Base-by-base conservation (phyloP, 306 rosid genomes). In the Echinosophora koreensis region DNA sequence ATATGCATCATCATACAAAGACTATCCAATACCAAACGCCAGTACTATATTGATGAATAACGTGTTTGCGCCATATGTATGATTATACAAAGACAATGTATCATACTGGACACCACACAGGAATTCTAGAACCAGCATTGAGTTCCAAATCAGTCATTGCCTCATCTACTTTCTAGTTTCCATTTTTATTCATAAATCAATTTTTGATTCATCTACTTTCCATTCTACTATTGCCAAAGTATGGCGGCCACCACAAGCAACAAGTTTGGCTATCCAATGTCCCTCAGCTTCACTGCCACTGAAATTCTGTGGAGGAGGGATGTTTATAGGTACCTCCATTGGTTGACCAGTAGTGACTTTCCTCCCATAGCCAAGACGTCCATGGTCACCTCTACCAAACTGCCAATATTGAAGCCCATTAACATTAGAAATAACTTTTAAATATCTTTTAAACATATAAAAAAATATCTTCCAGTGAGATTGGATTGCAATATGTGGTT, bases 321-420 rank as follows among this genome's bases (percentile, higher is more conserved):
- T 80, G 69, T 75, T 73, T 58, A 96, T 88, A 56, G 99, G 96
- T 44, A 92, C 98, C 83, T 96, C 98, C 87, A 89, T 80, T 59
- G 99, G 99, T 49, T 96, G 98, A 66, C 99, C 99, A 0, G 96
- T 96, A 8, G 99, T 92, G 14, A 88, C 91, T 86, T 96, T 96
- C 84, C 98, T 85, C 74, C 99, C 99, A 73, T 89, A 90, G 70
- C 99, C 99, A 42, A 96, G 99, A 15, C 99, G 94, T 12, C 99
- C 99, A 71, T 96, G 99, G 82, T 96, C 99, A 30, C 98, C 98
- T 63, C 99, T 82, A 72, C 97, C 99, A 73, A 92, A 96, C 98
- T 96, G 93, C 78, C 69, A 75, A 66, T 44, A 13, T 52, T 69
- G 15, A 17, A 63, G 27, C 34, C 1, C 34, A 35, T 12, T 8